These are phyloP conservation scores for Dissoconium aciculare DNA, from an alignment of 2,329 filamentous ascomycete species.

Conservation along the genomic window DNA sequence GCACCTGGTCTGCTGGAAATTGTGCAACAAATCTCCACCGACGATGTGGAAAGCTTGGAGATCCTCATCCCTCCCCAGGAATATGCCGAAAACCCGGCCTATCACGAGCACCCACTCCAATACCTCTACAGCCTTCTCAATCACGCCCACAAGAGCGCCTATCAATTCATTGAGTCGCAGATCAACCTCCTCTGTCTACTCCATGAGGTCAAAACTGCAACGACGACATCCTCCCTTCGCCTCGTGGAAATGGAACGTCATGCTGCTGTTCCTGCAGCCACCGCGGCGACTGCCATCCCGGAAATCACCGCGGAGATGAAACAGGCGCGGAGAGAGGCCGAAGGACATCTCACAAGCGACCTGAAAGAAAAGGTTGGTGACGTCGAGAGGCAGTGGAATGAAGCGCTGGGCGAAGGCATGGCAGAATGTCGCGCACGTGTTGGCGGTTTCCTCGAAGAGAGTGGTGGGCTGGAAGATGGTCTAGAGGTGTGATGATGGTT, in stretches of 20 bases:
- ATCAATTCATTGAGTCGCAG: slow-evolving; percentile 94
- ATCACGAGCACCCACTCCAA: slow-evolving; percentile 67
- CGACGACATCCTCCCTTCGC: slow-evolving; percentile 53
- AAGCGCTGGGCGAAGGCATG: slow-evolving; percentile 68
- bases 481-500: slow-evolving; percentile 32
- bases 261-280: slow-evolving; percentile 18
- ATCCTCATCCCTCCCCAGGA: slow-evolving; percentile 67
- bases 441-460: slow-evolving; percentile 54
- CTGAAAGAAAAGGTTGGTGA: slow-evolving; percentile 85
- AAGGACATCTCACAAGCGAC: slow-evolving; percentile 59
- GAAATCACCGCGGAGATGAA: slow-evolving; percentile 36
- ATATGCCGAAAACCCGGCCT: slow-evolving; percentile 71
- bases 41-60: slow-evolving; percentile 31
- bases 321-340: slow-evolving; percentile 50
- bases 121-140: slow-evolving; percentile 76
- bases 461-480: slow-evolving; percentile 75
- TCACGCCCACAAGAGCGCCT: slow-evolving; percentile 82
- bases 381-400: slow-evolving; percentile 81
- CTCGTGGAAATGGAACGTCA: slow-evolving; percentile 50
- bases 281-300: slow-evolving; percentile 7
- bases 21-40: slow-evolving; percentile 60
- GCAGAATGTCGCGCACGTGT: slow-evolving; percentile 59
- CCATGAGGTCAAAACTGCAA: slow-evolving; percentile 75
- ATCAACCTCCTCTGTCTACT: slow-evolving; percentile 78
- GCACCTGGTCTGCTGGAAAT: slow-evolving; percentile 66